Evolutionary conservation across 148 eudicot species (phyloP).

Genomic region (Rhododendron ferrugineum): DNA sequence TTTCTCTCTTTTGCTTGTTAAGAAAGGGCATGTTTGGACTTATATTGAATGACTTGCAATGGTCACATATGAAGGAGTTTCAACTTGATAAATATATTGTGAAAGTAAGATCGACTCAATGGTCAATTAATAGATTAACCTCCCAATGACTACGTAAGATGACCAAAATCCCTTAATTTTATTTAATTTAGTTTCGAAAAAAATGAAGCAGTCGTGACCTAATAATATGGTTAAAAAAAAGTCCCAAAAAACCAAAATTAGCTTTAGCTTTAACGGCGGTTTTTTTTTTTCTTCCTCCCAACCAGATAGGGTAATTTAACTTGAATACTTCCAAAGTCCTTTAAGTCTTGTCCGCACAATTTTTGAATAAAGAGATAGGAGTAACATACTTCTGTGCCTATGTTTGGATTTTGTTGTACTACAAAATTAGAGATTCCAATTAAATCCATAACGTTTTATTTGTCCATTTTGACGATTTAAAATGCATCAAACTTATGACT

Average conservation of each 20-base stretch:
- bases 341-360: too few species aligned
- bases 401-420: too few species aligned
- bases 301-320: too few species aligned
- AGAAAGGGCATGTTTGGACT: background rate
- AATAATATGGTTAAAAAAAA: too few species aligned
- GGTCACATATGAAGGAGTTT: background rate
- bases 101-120: background rate
- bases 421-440: background rate
- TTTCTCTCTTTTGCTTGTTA: background rate
- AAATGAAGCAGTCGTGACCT: background rate
- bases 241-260: too few species aligned
- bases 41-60: background rate
- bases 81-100: background rate
- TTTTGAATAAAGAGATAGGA: background rate
- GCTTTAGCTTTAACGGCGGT: too few species aligned
- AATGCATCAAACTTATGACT: background rate
- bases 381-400: background rate
- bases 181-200: too few species aligned
- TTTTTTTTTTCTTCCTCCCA: too few species aligned
- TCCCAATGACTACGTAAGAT: background rate
- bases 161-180: background rate
- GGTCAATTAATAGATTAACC: background rate
- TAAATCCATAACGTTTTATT: too few species aligned
- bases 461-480: too few species aligned
- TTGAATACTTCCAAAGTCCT: too few species aligned